Evolutionary conservation across 2,329 filamentous ascomycete genomes (phyloP).

Genomic region (Mycosphaerella sp.): DNA sequence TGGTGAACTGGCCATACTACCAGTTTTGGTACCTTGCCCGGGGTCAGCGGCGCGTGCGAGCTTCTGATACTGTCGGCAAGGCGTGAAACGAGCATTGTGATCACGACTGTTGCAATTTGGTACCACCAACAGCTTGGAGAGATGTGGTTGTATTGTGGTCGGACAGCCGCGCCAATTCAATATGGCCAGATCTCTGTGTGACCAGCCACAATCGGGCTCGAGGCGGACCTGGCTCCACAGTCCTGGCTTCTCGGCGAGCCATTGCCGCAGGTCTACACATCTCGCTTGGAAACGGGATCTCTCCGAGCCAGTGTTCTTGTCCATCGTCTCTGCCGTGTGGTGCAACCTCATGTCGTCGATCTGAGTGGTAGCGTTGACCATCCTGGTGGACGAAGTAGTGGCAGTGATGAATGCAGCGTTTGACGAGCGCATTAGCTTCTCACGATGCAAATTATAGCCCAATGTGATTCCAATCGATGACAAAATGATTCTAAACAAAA

Average conservation of each 20-base stretch:
- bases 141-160: not conserved
- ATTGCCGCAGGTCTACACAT: not conserved
- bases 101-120: not conserved
- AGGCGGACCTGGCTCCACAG: constrained; percentile 8
- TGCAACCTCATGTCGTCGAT: not conserved
- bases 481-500: not conserved
- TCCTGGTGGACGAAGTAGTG: too few species aligned
- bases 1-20: not conserved
- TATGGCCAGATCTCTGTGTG: not conserved
- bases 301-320: not conserved
- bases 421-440: not conserved
- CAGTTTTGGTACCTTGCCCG: not conserved
- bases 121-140: not conserved
- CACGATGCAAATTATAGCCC: not conserved
- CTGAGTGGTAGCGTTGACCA: not conserved
- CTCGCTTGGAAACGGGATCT: not conserved
- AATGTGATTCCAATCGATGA: not conserved
- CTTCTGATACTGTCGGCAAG: not conserved
- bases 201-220: not conserved
- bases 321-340: not conserved
- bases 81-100: not conserved
- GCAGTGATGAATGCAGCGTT: not conserved
- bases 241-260: not conserved
- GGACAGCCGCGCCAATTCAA: not conserved
- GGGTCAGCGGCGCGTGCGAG: not conserved